Evolutionary conservation across 768 basidiomycete species (phyloP).

Genomic region (Boletus vermiculosoides): DNA sequence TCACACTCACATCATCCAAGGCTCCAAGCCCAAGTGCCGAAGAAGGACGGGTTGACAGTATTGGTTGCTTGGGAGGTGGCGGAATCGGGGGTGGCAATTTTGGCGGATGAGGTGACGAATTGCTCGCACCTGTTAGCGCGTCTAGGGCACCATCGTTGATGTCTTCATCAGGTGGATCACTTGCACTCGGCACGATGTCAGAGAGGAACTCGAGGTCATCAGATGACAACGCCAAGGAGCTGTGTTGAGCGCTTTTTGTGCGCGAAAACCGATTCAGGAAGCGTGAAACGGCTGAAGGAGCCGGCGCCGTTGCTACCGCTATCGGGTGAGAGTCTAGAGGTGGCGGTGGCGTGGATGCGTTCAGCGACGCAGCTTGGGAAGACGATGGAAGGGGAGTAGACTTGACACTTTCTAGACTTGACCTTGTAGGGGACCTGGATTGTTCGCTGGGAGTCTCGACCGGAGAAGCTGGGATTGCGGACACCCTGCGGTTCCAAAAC

Average conservation of each 20-base stretch:
- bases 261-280: conserved; percentile 78
- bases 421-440: conserved; percentile 26
- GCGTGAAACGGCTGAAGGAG: conserved; percentile 75
- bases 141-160: conserved; percentile 35
- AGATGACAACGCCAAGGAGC: conserved; percentile 68
- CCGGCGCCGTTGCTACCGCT: conserved; percentile 16
- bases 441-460: conserved; percentile 20
- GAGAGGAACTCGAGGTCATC: conserved; percentile 83
- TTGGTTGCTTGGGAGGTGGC: conserved; percentile 34
- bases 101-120: conserved; percentile 40
- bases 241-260: conserved; percentile 38
- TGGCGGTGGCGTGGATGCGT: conserved; percentile 4
- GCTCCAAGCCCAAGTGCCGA: conserved; percentile 4
- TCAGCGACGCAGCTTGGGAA: conserved; percentile 18
- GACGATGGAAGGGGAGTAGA: conserved; percentile 6
- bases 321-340: conserved; percentile 5
- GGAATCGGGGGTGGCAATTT: conserved; percentile 49
- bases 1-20: background rate
- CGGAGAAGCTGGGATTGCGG: conserved; percentile 22
- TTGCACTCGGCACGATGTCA: conserved; percentile 58
- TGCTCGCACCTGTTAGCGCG: conserved; percentile 42
- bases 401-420: conserved; percentile 32
- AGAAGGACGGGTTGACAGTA: conserved; percentile 13
- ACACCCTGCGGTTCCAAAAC: conserved; percentile 58
- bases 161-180: conserved; percentile 39